Conservation (phyloP, 805 yeast species). For the Kazachstania kunashirensis region DNA sequence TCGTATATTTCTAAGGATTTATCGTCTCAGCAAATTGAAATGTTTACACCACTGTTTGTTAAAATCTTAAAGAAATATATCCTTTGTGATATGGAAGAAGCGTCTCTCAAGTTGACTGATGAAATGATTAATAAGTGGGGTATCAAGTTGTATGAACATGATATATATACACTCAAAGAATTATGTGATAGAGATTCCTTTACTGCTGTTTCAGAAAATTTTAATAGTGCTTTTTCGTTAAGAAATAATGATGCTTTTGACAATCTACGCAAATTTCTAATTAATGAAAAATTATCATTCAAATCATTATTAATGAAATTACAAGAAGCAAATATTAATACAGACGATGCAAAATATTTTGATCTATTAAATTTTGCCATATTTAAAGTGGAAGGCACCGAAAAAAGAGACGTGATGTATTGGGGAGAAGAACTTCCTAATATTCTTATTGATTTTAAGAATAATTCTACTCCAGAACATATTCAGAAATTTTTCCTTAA, state of each 20-base stretch:
- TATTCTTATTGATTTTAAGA: background rate
- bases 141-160: conserved; percentile 8
- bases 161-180: conserved; percentile 6
- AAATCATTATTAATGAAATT: conserved; percentile 1
- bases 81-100: conserved; percentile 4
- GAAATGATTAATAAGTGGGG: background rate
- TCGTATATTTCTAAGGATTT: background rate
- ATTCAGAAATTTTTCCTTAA: conserved; percentile 1
- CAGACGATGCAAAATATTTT: background rate
- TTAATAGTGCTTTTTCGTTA: background rate
- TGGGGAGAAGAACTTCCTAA: conserved; percentile 2
- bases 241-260: background rate
- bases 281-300: background rate
- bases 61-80: conserved; percentile 4
- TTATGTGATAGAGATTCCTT: conserved; percentile 12
- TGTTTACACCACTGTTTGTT: conserved; percentile 5
- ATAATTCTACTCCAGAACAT: background rate
- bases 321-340: conserved; percentile 2
- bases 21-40: background rate
- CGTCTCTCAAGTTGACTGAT: background rate
- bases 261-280: background rate
- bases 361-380: conserved; percentile 3
- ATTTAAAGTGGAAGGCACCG: background rate
- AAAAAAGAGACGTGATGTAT: background rate
- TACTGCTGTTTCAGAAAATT: background rate